phyloP scores from a whole-genome alignment of 2,329 filamentous ascomycete genomes.

The Graphilbum ipis-grandicollis region DNA sequence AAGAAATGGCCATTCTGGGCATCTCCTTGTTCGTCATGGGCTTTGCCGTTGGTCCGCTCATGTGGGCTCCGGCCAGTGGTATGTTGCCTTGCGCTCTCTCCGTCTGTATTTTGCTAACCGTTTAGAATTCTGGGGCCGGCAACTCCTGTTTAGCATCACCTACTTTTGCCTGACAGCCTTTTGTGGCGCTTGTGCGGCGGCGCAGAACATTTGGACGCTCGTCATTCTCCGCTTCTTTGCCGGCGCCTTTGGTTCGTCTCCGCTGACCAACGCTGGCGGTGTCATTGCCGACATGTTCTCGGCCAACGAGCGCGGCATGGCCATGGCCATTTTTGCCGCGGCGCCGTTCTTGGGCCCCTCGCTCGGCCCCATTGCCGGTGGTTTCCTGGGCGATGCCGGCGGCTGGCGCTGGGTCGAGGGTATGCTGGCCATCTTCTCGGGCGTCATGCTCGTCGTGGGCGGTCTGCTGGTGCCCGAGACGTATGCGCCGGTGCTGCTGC shows the following conservation, averaged over 20 bases:
- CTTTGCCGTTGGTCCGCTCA: conserved; percentile 34
- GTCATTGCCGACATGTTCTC: conserved; percentile 45
- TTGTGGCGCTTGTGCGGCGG: conserved; percentile 39
- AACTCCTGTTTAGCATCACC: conserved; percentile 40
- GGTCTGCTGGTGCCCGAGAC: conserved; percentile 39
- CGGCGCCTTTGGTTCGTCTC: conserved; percentile 42
- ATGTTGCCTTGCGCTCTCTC: too few relatives aligned
- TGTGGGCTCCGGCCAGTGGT: conserved; percentile 38
- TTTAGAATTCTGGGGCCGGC: conserved; percentile 42
- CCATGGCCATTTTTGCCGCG: conserved; percentile 45
- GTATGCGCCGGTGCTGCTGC: conserved; percentile 39
- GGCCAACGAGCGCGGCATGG: conserved; percentile 33
- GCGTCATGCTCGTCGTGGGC: conserved; percentile 37
- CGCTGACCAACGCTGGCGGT: conserved; percentile 44
- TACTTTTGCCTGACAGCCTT: conserved; percentile 41
- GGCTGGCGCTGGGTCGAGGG: conserved; percentile 59
- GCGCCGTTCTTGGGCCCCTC: conserved; percentile 49
- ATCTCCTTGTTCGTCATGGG: conserved; percentile 44
- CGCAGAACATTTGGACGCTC: conserved; percentile 38
- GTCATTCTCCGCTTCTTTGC: conserved; percentile 48
- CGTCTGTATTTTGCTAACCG: too few relatives aligned
- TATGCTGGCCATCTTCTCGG: conserved; percentile 46
- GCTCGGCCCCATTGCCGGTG: conserved; percentile 46
- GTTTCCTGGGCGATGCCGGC: conserved; percentile 44
- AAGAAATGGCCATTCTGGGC: conserved; percentile 39